Conservation (phyloP, 768 basidiomycete species). For the Boletus vermiculosoides region DNA sequence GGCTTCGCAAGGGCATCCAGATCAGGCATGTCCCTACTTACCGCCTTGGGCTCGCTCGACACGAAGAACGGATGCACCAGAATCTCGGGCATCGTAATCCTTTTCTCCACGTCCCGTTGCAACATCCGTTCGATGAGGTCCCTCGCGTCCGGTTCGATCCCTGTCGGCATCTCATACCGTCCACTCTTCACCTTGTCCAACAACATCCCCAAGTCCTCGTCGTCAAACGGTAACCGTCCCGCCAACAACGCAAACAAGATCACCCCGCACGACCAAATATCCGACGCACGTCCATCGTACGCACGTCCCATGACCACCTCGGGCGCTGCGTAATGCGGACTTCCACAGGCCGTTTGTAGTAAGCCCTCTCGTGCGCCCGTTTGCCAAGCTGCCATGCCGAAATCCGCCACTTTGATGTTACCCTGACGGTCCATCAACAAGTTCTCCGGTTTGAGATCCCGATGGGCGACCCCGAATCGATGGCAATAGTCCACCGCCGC, state of each 20-base stretch:
- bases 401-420: constrained; percentile 94
- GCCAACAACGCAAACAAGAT: constrained; percentile 88
- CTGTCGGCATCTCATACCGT: constrained; percentile 67
- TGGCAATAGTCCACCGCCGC: constrained; percentile 90
- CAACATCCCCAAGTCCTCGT: constrained; percentile 76
- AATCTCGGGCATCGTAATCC: constrained; percentile 85
- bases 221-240: constrained; percentile 89
- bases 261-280: constrained; percentile 97
- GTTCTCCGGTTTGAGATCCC: constrained; percentile 95
- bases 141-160: constrained; percentile 67
- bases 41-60: constrained; percentile 48
- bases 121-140: constrained; percentile 83
- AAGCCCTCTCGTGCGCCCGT: constrained; percentile 51
- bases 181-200: constrained; percentile 79
- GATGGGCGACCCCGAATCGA: constrained; percentile 90
- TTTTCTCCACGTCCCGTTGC: constrained; percentile 62
- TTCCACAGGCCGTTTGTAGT: constrained; percentile 86
- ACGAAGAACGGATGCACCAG: constrained; percentile 77
- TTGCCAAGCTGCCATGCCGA: constrained; percentile 97
- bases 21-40: constrained; percentile 48
- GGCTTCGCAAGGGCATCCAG: constrained; percentile 70
- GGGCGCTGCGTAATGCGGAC: constrained; percentile 93
- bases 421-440: constrained; percentile 77
- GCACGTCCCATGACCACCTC: constrained; percentile 82
- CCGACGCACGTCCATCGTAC: constrained; percentile 85